Conservation (phyloP, 805 yeast species). For the Diddensiella santjacobensis region DNA sequence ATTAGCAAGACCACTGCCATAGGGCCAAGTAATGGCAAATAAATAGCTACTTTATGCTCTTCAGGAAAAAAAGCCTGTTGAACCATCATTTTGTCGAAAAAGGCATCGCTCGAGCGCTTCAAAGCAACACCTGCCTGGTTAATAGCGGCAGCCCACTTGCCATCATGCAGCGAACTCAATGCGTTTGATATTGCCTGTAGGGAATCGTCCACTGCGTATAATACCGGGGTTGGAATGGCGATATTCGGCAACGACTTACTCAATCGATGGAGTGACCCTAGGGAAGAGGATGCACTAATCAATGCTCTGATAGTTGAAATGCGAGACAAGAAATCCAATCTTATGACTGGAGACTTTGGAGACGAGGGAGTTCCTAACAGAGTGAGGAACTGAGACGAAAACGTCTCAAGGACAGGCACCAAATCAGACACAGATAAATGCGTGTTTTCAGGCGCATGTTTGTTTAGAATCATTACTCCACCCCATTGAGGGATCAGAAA, state of each 20-base stretch:
- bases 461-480: slow-evolving; percentile 58
- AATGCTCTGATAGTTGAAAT: slow-evolving; percentile 56
- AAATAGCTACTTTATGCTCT: slow-evolving; percentile 93
- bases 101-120: slow-evolving; percentile 64
- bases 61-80: slow-evolving; percentile 93
- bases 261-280: slow-evolving; percentile 67
- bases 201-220: slow-evolving; percentile 51
- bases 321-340: slow-evolving; percentile 66
- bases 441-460: slow-evolving; percentile 23
- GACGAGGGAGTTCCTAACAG: slow-evolving; percentile 63
- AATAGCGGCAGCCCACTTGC: slow-evolving; percentile 41
- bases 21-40: slow-evolving; percentile 87
- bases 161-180: slow-evolving; percentile 30
- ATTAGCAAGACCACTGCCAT: slow-evolving; percentile 53
- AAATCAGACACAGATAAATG: slow-evolving; percentile 41
- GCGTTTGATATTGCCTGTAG: slow-evolving; percentile 42
- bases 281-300: slow-evolving; percentile 59
- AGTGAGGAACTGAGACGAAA: slow-evolving; percentile 70
- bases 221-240: slow-evolving; percentile 75
- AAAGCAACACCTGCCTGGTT: slow-evolving; percentile 50
- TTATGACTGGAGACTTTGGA: slow-evolving; percentile 56
- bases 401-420: slow-evolving; percentile 57
- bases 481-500: slow-evolving; percentile 90
- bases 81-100: slow-evolving; percentile 92
- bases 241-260: slow-evolving; percentile 69